A percentile compares a stretch with the other conserved stretches of the same genome.
Conservation (phyloP, 495 filamentous ascomycete genomes). For the Neurospora africana region DNA sequence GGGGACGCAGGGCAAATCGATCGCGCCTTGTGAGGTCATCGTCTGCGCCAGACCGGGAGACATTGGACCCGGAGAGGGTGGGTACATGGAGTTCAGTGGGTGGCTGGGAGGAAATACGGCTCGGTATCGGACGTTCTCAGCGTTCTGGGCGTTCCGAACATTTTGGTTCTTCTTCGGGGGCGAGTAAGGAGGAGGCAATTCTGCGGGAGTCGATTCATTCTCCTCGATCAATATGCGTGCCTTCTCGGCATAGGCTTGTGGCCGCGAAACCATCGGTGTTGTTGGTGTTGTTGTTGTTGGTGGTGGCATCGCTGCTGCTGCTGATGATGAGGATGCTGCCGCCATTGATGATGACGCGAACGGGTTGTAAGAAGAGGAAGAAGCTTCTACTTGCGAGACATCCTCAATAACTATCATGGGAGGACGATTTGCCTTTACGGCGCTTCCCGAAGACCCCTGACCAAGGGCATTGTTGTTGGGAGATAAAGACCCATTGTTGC, state of each 20-base stretch:
- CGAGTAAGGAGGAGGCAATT: conserved; percentile 35
- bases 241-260: conserved; percentile 27
- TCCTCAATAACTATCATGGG: conserved; percentile 10
- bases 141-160: neutral
- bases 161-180: conserved; percentile 15
- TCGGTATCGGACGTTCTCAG: conserved; percentile 23
- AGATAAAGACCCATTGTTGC: conserved; percentile 18
- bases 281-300: conserved; percentile 17
- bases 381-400: conserved; percentile 5
- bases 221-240: conserved; percentile 26
- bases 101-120: conserved; percentile 30
- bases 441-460: neutral
- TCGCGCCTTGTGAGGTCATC: conserved; percentile 38
- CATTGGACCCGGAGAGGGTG: conserved; percentile 35
- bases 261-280: conserved; percentile 4
- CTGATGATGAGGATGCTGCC: conserved; percentile 4
- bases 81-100: conserved; percentile 22
- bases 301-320: conserved; percentile 7
- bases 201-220: conserved; percentile 4
- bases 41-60: conserved; percentile 31
- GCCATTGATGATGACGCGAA: neutral
- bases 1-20: conserved; percentile 28
- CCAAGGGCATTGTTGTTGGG: conserved; percentile 6
- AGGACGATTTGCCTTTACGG: neutral
- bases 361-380: neutral